phyloP scores from a whole-genome alignment of 805 yeast species.

The baker's yeast (Saccharomyces cerevisiae) region DNA sequence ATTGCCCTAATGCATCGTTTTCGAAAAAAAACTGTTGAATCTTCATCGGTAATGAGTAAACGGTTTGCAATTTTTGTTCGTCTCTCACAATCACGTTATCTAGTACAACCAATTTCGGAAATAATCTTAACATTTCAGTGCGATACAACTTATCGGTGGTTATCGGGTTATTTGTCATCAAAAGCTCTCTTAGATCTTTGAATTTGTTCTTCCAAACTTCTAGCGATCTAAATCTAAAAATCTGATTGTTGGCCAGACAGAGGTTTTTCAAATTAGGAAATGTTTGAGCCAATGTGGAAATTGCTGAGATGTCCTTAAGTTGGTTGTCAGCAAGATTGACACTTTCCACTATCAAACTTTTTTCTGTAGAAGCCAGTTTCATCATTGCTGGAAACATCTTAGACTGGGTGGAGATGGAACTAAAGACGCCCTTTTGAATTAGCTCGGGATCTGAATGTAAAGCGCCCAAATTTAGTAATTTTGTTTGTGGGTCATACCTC shows the following conservation, averaged over 20 bases:
- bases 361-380: slow-evolving; percentile 61
- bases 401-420: slow-evolving; percentile 50
- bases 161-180: slow-evolving; percentile 74
- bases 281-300: slow-evolving; percentile 59
- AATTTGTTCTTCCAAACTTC: slow-evolving; percentile 77
- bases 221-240: slow-evolving; percentile 48
- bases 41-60: slow-evolving; percentile 48
- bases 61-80: slow-evolving; percentile 46
- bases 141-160: slow-evolving; percentile 40
- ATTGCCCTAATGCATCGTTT: slow-evolving; percentile 55
- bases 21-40: slow-evolving; percentile 71
- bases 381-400: slow-evolving; percentile 87
- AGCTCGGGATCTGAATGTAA: slow-evolving; percentile 60
- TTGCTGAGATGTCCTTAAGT: slow-evolving; percentile 49
- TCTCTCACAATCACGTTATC: slow-evolving; percentile 76
- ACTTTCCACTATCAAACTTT: slow-evolving; percentile 45
- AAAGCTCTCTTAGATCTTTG: slow-evolving; percentile 60
- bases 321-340: slow-evolving; percentile 62
- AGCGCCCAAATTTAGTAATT: slow-evolving; percentile 60
- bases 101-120: slow-evolving; percentile 72
- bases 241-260: slow-evolving; percentile 69
- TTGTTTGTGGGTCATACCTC: slow-evolving; percentile 57
- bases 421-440: slow-evolving; percentile 54
- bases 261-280: slow-evolving; percentile 74
- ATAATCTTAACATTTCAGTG: slow-evolving; percentile 55